Evolutionary conservation across 345 rosid species (phyloP), one percentile per base, ranked within the genome.

Genomic region (Hypericum perforatum): DNA sequence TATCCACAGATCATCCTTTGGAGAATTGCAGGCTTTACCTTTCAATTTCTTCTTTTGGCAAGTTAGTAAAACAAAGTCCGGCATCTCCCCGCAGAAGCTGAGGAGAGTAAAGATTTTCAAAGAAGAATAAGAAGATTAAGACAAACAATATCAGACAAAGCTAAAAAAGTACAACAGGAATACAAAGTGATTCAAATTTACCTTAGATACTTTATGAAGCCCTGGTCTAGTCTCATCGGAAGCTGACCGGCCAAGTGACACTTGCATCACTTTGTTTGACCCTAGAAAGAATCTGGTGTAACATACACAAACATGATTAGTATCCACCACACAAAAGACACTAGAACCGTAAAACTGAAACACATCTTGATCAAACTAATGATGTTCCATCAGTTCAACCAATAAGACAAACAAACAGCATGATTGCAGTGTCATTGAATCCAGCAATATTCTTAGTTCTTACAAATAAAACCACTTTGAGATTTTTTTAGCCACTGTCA

Each of bases 211-310:
- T 70, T 82, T 89, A 56, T 63, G 65, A 65, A 86, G 63, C 11
- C 97, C 84, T 0, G 91, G 78, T 67, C 83, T 73, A 54, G 80
- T 58, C 76, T 88, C 98, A 67, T 85, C 94, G n/a, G 91, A 70
- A 73, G 61, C 84, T 16, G 89, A 82, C 43, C 98, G 95, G 56
- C 98, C 99, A 37, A 92, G 68, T 48, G 99, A 82, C 57, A 89
- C 91, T 61, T 89, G 97, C 97, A 89, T 92, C 16, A 89, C 99
- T 74, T 89, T 89, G 69, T 92, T 92, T 15, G 97, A 89, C 11
- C 97, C 99, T 8, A 92, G 89, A 62, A 89, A 89, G 65, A 88
- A 92, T 68, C 98, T 92, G 56, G 56, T 40, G 48, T 42, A 41
- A 39, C 16, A 11, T 39, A 39, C 16, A 11, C 54, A 11, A 6